Base-by-base conservation (phyloP, 2,329 filamentous ascomycete species). In the Xylariaceae sp. region DNA sequence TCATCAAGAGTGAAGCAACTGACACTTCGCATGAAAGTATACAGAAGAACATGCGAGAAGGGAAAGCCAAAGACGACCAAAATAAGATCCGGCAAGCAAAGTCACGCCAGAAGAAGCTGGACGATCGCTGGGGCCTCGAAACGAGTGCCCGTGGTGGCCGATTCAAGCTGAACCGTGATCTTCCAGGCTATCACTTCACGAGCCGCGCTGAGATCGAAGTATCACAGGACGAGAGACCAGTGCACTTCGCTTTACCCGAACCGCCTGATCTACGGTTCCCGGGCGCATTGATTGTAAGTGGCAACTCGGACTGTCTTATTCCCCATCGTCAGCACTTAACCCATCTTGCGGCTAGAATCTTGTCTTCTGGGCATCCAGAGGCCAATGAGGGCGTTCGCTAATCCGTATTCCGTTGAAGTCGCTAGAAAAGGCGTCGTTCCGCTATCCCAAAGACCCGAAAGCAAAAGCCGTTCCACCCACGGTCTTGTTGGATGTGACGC, bases 41-140 rank as follows among this genome's bases (percentile, higher is more conserved):
- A 47, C 77, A 80, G 18, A 81, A 85, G 55, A 92, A 88, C 61
- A 80, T 90, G 64, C 86, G 85, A 60, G 81, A 86, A 18, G 90
- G 88, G 6, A 88, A 86, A 67, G 84, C 84, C 45, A 86, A 85
- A 22, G 88, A 89, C 29, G 89, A 95, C 64, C 86, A 91, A 62
- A 92, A 92, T 67, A 92, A 91, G 67, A 76, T 95, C 2, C 84
- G 88, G n/a, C 88, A 92, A 73, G 89, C 89, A 3, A 92, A 91
- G 58, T 89, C 86, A 4, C 79, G 89, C 0, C 88, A 92, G 72
- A 92, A 91, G 75, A 92, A 90, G 67, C 77, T 95, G 1, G 89
- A 95, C 53, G 86, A 94, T 51, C 78, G 89, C 5, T 88, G 85
- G 83, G 90, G 89, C 0, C 70, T 95, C 62, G 80, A 92, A 64